Base-by-base conservation (phyloP, 2,329 filamentous ascomycete genomes). In the Diplodia seriata region DNA sequence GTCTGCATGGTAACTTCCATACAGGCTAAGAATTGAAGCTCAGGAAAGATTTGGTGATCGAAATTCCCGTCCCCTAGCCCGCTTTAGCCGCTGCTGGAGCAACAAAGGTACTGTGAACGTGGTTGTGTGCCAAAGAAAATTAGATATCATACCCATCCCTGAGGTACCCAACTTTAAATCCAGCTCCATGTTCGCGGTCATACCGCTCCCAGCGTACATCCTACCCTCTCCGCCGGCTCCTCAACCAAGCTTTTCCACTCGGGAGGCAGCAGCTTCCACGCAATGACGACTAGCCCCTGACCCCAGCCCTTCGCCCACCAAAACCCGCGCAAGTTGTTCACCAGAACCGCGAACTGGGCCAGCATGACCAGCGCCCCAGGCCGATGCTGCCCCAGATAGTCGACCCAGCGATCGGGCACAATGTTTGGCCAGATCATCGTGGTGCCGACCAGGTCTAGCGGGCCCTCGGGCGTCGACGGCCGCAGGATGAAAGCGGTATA, bases 251-350 rank as follows among this genome's bases (percentile, higher is more conserved):
- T 18, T 31, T 40, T 56, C 64, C 64, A 67, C 12, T 59, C 64
- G 1, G 40, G 31, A 5, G 64, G 64, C 8, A 68, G 36, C 9
- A 49, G 18, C 23, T 53, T 61, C 31, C 56, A 68, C 29, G 66
- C 66, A n/a, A 62, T 15, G 18, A 31, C 31, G 9, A 68, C 56
- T 4, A 68, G 29, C 31, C 56, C 55, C 33, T 38, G 29, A 3
- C 54, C 66, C 66, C 66, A 68, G 11, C 66, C 66, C 66, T 68
- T 68, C n/a, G 36, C 55, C 66, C 66, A 68, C 66, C 66, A 68
- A 20, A 61, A 61, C 14, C 49, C 55, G 36, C 56, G 54, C 54
- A 68, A n/a, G 47, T 68, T 57, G n/a, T 68, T 54, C 31, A 68
- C 49, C 14, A 68, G 47, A 18, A 61, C 36, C 2, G 55, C 43